phyloP scores from a whole-genome alignment of 805 yeast genomes.

The Lipomyces japonicus region DNA sequence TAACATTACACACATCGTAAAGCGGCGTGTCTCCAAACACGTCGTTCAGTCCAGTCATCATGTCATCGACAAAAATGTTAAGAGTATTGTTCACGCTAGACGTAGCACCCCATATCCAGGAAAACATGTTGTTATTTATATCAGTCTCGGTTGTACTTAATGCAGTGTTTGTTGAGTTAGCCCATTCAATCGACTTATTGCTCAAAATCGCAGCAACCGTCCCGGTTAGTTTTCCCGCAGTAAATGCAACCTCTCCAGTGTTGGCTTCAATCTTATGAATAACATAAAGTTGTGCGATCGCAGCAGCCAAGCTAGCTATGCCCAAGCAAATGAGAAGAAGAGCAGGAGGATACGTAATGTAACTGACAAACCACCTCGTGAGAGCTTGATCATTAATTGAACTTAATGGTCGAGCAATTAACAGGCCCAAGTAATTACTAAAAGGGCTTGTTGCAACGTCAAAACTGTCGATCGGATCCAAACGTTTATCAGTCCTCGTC shows the following conservation, averaged over 20 bases:
- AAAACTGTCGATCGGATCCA: slow-evolving; percentile 29
- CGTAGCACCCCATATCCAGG: slow-evolving; percentile 60
- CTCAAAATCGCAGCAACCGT: slow-evolving; percentile 38
- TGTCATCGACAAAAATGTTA: slow-evolving; percentile 50
- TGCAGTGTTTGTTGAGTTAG: slow-evolving; percentile 52
- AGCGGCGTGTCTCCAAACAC: slow-evolving; percentile 69
- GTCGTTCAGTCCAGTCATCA: slow-evolving; percentile 55
- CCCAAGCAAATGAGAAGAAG: slow-evolving; percentile 51
- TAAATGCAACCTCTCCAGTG: slow-evolving; percentile 18
- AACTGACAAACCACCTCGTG: slow-evolving; percentile 47
- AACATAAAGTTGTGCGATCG: slow-evolving; percentile 53
- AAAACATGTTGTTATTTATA: slow-evolving; percentile 63
- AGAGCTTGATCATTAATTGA: slow-evolving; percentile 15
- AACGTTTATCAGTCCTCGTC: slow-evolving; percentile 19
- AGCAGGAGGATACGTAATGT: slow-evolving; percentile 54
- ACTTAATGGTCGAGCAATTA: slow-evolving; percentile 20
- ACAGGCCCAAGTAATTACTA: slow-evolving; percentile 17
- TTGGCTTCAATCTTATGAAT: slow-evolving; percentile 36
- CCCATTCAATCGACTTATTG: slow-evolving; percentile 43
- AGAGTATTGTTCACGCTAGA: slow-evolving; percentile 58
- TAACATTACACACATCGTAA: slow-evolving; percentile 35
- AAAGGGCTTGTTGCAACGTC: slow-evolving; percentile 21
- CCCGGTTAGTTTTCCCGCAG: slow-evolving; percentile 11
- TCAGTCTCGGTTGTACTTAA: slow-evolving; percentile 47
- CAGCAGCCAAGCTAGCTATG: slow-evolving; percentile 52